These are phyloP conservation scores for Cytospora paraplurivora DNA, from an alignment of 2,329 filamentous ascomycete species.

Conservation along the genomic window DNA sequence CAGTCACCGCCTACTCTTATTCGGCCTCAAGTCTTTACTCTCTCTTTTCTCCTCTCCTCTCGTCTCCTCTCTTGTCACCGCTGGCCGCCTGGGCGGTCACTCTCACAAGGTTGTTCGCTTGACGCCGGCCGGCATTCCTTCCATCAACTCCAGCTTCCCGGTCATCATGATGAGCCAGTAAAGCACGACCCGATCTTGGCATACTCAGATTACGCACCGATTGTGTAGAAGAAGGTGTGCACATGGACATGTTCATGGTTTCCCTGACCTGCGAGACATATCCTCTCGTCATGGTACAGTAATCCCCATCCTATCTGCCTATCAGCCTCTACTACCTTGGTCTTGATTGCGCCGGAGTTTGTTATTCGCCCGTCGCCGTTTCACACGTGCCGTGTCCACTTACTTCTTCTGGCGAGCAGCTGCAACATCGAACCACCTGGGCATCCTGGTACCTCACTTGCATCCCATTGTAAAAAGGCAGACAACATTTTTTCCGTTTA, in stretches of 20 bases:
- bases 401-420: background rate
- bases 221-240: too few species aligned
- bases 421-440: background rate
- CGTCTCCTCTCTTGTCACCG: too few species aligned
- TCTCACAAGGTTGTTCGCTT: too few species aligned
- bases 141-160: too few species aligned
- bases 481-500: background rate
- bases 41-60: too few species aligned
- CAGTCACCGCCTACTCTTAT: background rate
- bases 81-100: too few species aligned
- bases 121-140: too few species aligned
- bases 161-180: background rate
- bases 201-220: background rate
- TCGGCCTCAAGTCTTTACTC: too few species aligned
- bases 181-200: background rate
- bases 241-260: too few species aligned
- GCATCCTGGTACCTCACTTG: background rate
- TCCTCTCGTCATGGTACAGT: background rate
- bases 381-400: background rate
- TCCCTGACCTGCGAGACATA: background rate
- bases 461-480: too few species aligned
- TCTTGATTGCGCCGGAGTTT: background rate
- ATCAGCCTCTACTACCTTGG: background rate
- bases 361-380: background rate
- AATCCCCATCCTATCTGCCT: background rate